Conservation (phyloP, 768 basidiomycete genomes). For the Suillus occidentalis region DNA sequence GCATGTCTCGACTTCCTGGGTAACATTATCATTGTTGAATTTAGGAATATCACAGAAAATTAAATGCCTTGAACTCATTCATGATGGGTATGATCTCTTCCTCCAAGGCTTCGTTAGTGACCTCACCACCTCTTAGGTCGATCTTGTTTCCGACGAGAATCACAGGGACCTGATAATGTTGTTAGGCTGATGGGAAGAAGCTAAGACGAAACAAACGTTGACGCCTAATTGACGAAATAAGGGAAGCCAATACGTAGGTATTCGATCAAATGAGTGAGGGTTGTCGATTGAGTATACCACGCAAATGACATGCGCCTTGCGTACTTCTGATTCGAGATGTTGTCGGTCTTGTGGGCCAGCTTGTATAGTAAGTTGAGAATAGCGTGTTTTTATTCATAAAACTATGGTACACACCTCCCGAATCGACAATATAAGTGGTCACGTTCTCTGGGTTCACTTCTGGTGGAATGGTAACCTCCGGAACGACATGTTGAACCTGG, state of each 20-base stretch:
- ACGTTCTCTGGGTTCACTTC: constrained; percentile 98
- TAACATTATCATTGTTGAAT: constrained; percentile 16
- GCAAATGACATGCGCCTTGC: constrained; percentile 97
- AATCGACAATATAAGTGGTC: constrained; percentile 97
- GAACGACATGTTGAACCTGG: constrained; percentile 92
- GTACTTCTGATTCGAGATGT: constrained; percentile 92
- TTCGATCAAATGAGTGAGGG: constrained; percentile 93
- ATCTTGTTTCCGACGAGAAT: constrained; percentile 99
- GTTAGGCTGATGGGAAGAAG: not conserved
- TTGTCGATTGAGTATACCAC: constrained; percentile 98
- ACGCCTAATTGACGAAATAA: constrained; percentile 93
- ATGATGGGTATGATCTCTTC: constrained; percentile 96
- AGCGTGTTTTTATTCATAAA: not conserved
- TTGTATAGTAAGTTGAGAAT: constrained; percentile 32
- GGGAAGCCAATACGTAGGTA: constrained; percentile 98
- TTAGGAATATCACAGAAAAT: constrained; percentile 1
- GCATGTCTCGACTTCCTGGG: constrained; percentile 96
- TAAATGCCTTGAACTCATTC: constrained; percentile 92
- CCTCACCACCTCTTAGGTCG: constrained; percentile 88
- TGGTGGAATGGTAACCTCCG: constrained; percentile 97
- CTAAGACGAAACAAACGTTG: constrained; percentile 59
- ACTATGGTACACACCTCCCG: constrained; percentile 69
- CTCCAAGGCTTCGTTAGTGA: constrained; percentile 91
- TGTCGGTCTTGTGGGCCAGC: constrained; percentile 83
- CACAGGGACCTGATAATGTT: constrained; percentile 73